phyloP scores from a whole-genome alignment of 2,329 filamentous ascomycete genomes.

The Trichoderma gracile region DNA sequence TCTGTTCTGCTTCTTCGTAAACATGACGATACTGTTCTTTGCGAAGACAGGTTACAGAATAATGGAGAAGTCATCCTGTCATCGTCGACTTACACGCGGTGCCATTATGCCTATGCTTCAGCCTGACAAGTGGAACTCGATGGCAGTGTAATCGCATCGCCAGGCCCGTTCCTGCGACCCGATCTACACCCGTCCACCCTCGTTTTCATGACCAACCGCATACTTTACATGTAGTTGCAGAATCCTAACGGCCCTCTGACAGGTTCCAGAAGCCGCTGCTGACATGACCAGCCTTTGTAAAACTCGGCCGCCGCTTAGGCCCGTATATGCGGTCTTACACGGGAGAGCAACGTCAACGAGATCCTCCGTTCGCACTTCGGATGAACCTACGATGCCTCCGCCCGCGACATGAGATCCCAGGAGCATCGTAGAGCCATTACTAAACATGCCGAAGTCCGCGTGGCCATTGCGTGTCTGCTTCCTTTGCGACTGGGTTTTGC shows the following conservation, averaged over 20 bases:
- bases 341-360: no score
- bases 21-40: not conserved
- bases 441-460: constrained; percentile 15
- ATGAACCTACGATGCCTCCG: not conserved
- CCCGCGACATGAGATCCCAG: constrained; percentile 1
- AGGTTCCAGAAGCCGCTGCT: not conserved
- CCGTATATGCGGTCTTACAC: no score
- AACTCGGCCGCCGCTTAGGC: no score
- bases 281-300: not conserved
- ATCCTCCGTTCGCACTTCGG: constrained; percentile 7
- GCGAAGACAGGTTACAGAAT: not conserved
- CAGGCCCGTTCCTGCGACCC: constrained; percentile 25
- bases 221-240: no score
- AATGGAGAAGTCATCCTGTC: no score
- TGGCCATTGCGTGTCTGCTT: not conserved
- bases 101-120: not conserved
- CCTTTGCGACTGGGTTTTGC: not conserved
- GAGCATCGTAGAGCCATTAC: constrained; percentile 6
- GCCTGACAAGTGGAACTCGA: constrained; percentile 12
- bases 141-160: constrained; percentile 25
- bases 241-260: no score
- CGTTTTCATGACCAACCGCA: no score
- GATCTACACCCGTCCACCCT: not conserved
- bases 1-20: no score
- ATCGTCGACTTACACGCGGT: no score